A percentile compares a stretch with the other conserved stretches of the same genome.
Evolutionary conservation across 768 basidiomycete species (phyloP).

Genomic region (Lactarius evosmus): DNA sequence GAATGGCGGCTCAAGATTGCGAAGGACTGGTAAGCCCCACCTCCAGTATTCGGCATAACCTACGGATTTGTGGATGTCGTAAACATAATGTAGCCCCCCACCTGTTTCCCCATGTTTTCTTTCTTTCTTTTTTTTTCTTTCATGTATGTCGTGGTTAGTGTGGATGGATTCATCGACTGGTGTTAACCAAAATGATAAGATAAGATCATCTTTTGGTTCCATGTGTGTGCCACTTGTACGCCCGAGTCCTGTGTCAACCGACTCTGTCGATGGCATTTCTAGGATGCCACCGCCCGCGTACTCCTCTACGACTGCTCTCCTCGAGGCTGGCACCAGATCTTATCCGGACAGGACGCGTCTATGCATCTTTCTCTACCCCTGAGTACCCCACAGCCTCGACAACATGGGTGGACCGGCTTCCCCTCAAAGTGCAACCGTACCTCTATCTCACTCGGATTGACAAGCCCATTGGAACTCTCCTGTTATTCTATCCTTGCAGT

Average conservation of each 20-base stretch:
- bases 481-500: constrained; percentile 96
- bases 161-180: background rate
- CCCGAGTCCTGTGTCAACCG: background rate
- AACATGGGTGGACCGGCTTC: constrained; percentile 69
- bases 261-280: constrained; percentile 8
- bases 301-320: constrained; percentile 1
- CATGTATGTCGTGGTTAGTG: background rate
- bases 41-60: constrained; percentile 18
- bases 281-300: background rate
- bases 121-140: background rate
- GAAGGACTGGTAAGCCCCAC: constrained; percentile 75
- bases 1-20: constrained; percentile 89
- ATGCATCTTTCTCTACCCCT: background rate
- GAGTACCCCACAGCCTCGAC: constrained; percentile 28
- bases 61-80: constrained; percentile 30
- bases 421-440: constrained; percentile 66
- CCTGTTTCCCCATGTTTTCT: constrained; percentile 1
- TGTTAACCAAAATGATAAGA: constrained; percentile 16
- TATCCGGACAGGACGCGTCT: background rate
- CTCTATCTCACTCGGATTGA: constrained; percentile 84
- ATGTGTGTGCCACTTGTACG: background rate
- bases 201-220: constrained; percentile 10
- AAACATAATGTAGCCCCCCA: constrained; percentile 13
- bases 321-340: background rate
- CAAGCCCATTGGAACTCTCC: constrained; percentile 91